These are phyloP conservation scores for Arxiozyma heterogenica DNA, from an alignment of 1,139 yeast species.

Conservation along the genomic window DNA sequence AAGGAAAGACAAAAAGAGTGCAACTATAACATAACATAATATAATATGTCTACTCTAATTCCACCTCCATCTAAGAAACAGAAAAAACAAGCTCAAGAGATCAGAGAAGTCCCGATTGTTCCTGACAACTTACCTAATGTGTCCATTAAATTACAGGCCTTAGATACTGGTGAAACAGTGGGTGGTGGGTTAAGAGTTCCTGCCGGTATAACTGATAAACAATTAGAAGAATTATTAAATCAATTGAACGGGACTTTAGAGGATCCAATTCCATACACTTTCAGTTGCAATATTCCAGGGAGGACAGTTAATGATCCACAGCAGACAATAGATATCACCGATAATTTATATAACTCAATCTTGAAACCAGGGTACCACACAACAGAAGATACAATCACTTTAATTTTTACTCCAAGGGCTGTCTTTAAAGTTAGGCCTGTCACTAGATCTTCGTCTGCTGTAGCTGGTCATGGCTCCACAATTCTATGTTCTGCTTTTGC, in stretches of 20 bases:
- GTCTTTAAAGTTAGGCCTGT: conserved; percentile 88
- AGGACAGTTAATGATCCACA: conserved; percentile 34
- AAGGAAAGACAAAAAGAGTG: too few relatives aligned
- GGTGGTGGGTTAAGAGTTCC: conserved; percentile 90
- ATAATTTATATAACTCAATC: conserved; percentile 67
- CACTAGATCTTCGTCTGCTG: conserved; percentile 84
- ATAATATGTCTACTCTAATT: conserved; percentile 74
- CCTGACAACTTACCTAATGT: conserved; percentile 84
- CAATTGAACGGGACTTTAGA: conserved; percentile 56
- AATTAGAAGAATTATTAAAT: conserved; percentile 78
- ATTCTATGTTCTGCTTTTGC: conserved; percentile 89
- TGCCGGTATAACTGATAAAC: conserved; percentile 76
- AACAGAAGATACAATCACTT: conserved; percentile 86
- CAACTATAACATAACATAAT: background rate
- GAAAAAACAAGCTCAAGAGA: conserved; percentile 72
- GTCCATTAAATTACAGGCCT: conserved; percentile 79
- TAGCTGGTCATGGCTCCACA: conserved; percentile 92
- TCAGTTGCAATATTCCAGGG: conserved; percentile 49
- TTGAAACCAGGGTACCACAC: conserved; percentile 80
- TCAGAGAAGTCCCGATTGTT: conserved; percentile 61
- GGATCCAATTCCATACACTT: conserved; percentile 86
- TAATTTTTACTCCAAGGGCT: conserved; percentile 91
- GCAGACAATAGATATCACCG: conserved; percentile 58
- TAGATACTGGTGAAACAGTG: conserved; percentile 83
- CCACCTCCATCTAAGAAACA: conserved; percentile 95